Evolutionary conservation across 352 stramenopile species (phyloP), one percentile per base, ranked within the genome.

Genomic region (Globisporangium uncinulatum): DNA sequence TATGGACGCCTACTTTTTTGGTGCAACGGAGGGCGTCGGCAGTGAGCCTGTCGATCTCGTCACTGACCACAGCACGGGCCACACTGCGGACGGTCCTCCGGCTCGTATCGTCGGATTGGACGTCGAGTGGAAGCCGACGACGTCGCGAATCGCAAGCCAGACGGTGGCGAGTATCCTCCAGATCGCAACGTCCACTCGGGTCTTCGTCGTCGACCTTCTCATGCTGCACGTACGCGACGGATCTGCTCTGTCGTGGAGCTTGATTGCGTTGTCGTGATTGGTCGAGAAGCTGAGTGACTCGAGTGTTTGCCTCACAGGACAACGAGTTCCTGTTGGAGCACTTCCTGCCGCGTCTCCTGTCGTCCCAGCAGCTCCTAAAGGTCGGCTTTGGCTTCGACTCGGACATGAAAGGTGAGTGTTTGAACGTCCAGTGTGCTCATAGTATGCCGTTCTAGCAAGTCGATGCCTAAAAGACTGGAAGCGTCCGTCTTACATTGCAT

Each of bases 341-440:
- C 3, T 83, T 87, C 41, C 51, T 87, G 4, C n/a, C 44, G 6
- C 44, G 24, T 0, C 57, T 89, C 14, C 70, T 89, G 14, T 64
- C 54, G 10, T 83, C 63, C 6, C 31, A 47, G 1, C 15, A 45
- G 14, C 62, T 72, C 43, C 42, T 89, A n/a, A 87, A 87, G 59
- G 41, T 87, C 13, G 76, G 79, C 4, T 89, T 89, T 60, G 73
- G 74, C 19, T 89, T 89, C 51, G 69, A 83, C 20, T 83, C 79
- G 1, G 79, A 89, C 44, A 61, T 89, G 44, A 83, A 78, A 83
- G 75, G 79, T 85, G 61, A 32, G 41, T 44, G 31, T 17, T n/a
- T 3, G 34, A 39, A 39, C 34, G 2, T 13, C 34, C 34, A 39
- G 7, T 13, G 34, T 39, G 34, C 34, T 39, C 34, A 13, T 39